Evolutionary conservation across 257 asterid species (phyloP).

Genomic region (Capsicum pubescens): DNA sequence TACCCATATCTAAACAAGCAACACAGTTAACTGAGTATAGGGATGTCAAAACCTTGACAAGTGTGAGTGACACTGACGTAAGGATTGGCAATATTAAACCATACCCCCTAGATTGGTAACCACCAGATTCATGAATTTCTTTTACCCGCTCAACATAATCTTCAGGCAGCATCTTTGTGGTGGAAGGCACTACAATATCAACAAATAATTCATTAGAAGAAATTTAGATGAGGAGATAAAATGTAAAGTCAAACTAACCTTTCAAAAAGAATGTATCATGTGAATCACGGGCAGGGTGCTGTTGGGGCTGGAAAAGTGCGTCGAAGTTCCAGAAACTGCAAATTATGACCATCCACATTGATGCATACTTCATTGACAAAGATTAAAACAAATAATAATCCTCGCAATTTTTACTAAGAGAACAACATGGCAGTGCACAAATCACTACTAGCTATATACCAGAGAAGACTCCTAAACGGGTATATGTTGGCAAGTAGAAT

Average conservation of each 20-base stretch:
- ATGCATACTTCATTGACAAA: background rate
- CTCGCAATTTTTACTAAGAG: background rate
- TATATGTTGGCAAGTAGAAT: background rate
- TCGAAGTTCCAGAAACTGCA: constrained; percentile 98
- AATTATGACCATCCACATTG: constrained; percentile 19
- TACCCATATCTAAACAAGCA: constrained; percentile 67
- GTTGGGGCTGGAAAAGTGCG: constrained; percentile 99
- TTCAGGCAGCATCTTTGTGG: constrained; percentile 82
- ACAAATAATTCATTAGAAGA: constrained; percentile 26
- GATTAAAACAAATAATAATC: background rate
- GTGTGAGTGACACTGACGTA: background rate
- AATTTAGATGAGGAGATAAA: constrained; percentile 36
- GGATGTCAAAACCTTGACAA: background rate
- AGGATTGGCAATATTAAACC: constrained; percentile 28
- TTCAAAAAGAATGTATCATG: constrained; percentile 95
- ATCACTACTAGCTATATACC: background rate
- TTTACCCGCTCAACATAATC: constrained; percentile 91
- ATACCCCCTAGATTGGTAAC: constrained; percentile 96
- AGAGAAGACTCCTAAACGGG: background rate
- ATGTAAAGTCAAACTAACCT: constrained; percentile 51
- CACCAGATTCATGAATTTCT: constrained; percentile 86
- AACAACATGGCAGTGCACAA: background rate
- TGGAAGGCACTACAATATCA: constrained; percentile 69
- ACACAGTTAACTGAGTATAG: background rate
- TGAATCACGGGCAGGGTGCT: constrained; percentile 99